These are phyloP conservation scores for Erodium texanum DNA, from an alignment of 441 rosid genomes.

Conservation along the genomic window DNA sequence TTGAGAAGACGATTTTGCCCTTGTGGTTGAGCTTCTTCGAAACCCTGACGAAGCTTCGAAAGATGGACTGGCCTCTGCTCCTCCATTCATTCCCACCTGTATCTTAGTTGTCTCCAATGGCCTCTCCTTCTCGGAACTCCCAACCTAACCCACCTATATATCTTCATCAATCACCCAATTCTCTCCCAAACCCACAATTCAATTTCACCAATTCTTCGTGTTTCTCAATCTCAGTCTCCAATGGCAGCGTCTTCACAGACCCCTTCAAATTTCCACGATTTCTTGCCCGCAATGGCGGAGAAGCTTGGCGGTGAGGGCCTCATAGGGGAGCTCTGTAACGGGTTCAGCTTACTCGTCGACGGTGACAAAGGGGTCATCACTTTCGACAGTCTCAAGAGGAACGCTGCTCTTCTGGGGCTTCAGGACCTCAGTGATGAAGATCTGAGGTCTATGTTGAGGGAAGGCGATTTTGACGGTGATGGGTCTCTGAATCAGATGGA, in stretches of 20 bases:
- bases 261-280: constrained; percentile 32
- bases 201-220: too few relatives aligned
- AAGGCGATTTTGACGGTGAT: constrained; percentile 53
- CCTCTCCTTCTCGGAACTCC: constrained; percentile 48
- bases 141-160: constrained; percentile 16
- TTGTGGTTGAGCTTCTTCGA: constrained; percentile 23
- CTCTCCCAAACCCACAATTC: neutral
- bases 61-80: constrained; percentile 1
- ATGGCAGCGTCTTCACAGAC: too few relatives aligned
- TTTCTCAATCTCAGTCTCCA: neutral
- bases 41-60: constrained; percentile 18
- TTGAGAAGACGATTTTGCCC: neutral
- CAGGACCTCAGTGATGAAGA: constrained; percentile 50
- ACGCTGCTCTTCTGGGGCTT: constrained; percentile 41
- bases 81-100: constrained; percentile 23
- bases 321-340: constrained; percentile 46
- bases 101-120: constrained; percentile 42
- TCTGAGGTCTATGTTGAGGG: constrained; percentile 40
- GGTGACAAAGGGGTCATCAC: constrained; percentile 43
- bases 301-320: constrained; percentile 43
- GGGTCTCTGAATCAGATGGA: constrained; percentile 58
- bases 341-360: constrained; percentile 45
- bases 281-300: constrained; percentile 38
- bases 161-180: neutral
- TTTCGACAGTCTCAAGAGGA: constrained; percentile 42